A percentile compares a stretch with the other conserved stretches of the same genome.
Evolutionary conservation across 768 basidiomycete genomes (phyloP).

Genomic region (Mycena belliarum): DNA sequence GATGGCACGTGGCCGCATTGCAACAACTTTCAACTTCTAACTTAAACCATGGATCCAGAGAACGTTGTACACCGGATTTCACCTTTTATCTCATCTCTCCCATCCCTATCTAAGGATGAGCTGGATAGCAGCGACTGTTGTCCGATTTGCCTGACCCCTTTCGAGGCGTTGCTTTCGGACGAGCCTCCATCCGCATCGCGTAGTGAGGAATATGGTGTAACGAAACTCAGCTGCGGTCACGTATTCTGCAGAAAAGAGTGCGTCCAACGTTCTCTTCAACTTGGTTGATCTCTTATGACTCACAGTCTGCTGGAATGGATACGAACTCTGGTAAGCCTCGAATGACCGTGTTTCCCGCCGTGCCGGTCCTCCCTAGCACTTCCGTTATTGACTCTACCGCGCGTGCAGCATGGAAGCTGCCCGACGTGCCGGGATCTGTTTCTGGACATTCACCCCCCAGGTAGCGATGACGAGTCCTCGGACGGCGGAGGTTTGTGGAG

Average conservation of each 20-base stretch:
- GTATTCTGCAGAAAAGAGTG: constrained; percentile 70
- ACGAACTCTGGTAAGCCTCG: constrained; percentile 44
- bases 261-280: constrained; percentile 23
- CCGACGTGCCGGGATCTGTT: constrained; percentile 67
- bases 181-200: background rate
- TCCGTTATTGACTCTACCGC: too few species aligned
- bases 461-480: constrained; percentile 64
- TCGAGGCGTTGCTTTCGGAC: constrained; percentile 45
- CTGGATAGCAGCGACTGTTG: constrained; percentile 56
- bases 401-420: constrained; percentile 63
- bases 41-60: too few species aligned
- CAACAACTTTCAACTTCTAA: too few species aligned
- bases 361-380: background rate
- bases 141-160: constrained; percentile 64
- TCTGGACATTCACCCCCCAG: constrained; percentile 51
- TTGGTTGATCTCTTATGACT: background rate
- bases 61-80: constrained; percentile 35
- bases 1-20: too few species aligned
- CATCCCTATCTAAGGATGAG: constrained; percentile 38
- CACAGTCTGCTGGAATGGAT: constrained; percentile 70
- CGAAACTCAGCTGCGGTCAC: constrained; percentile 65
- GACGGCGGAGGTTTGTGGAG: constrained; percentile 46
- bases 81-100: constrained; percentile 44
- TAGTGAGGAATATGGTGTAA: constrained; percentile 40
- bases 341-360: background rate